These are phyloP conservation scores for Pseudomonodictys pantanalensis DNA, from an alignment of 495 filamentous ascomycete species.

Conservation along the genomic window DNA sequence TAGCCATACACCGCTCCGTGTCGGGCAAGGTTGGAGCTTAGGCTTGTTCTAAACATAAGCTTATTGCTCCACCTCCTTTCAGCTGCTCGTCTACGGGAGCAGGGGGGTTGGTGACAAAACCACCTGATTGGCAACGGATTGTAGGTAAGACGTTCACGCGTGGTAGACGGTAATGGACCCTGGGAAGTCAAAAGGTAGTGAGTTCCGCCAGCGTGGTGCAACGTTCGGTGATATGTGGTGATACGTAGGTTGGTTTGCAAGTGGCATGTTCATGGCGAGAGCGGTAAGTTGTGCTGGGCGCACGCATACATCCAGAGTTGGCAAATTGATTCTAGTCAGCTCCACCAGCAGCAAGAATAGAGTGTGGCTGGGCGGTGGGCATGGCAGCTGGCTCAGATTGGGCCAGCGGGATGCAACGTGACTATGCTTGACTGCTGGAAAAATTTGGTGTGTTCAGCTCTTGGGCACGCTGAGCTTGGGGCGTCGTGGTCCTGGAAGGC, in stretches of 20 bases:
- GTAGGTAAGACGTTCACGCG: too few species aligned
- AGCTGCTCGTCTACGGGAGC: constrained; percentile 6
- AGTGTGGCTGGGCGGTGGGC: neutral
- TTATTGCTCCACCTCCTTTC: constrained; percentile 27
- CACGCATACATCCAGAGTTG: too few species aligned
- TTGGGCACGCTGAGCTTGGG: neutral
- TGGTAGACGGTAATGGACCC: too few species aligned
- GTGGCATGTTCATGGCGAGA: too few species aligned
- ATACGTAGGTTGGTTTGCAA: too few species aligned
- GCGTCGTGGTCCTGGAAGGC: neutral
- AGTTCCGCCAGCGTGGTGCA: too few species aligned
- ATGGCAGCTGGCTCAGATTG: neutral
- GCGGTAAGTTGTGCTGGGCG: too few species aligned
- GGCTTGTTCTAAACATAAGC: constrained; percentile 24
- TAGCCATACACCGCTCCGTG: constrained; percentile 24
- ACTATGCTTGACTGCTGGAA: neutral
- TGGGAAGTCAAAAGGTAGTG: too few species aligned
- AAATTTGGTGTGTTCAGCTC: neutral
- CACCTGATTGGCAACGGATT: too few species aligned
- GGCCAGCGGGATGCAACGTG: neutral
- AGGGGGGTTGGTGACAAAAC: too few species aligned
- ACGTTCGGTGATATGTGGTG: too few species aligned
- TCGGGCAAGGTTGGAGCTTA: constrained; percentile 5
- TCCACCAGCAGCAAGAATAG: neutral
- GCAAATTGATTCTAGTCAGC: neutral